Percentiles rank a stretch among this genome's conserved stretches.
These are phyloP conservation scores for Entomortierella chlamydospora DNA, from an alignment of 192 early-diverging fungal genomes.

Conservation along the genomic window DNA sequence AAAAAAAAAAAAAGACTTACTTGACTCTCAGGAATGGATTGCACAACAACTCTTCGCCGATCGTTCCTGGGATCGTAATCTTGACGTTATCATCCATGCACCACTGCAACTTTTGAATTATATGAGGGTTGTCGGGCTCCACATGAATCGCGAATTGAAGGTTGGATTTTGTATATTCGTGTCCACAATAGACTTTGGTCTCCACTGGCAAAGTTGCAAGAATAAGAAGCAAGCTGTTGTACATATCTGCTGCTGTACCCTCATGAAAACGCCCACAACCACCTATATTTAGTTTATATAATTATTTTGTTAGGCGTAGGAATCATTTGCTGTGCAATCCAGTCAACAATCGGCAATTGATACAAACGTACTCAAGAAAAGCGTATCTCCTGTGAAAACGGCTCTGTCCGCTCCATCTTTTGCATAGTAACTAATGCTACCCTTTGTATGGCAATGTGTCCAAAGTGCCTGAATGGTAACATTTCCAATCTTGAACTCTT, in stretches of 20 bases:
- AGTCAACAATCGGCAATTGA: background rate
- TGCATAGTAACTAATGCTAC: conserved; percentile 89
- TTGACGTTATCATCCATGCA: conserved; percentile 34
- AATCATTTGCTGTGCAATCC: too few relatives aligned
- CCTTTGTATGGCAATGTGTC: conserved; percentile 92
- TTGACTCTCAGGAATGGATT: conserved; percentile 92
- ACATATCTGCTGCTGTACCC: conserved; percentile 70
- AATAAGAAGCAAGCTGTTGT: conserved; percentile 66
- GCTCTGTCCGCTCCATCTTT: conserved; percentile 63
- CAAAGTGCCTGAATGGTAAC: conserved; percentile 79
- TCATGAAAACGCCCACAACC: conserved; percentile 70
- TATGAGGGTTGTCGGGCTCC: conserved; percentile 76
- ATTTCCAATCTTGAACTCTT: conserved; percentile 81
- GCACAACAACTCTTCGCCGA: conserved; percentile 84
- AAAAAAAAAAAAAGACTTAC: conserved; percentile 34
- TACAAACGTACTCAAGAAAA: conserved; percentile 57
- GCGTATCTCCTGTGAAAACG: conserved; percentile 63
- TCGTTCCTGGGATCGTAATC: conserved; percentile 83
- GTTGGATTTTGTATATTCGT: conserved; percentile 67
- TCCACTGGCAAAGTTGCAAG: conserved; percentile 66
- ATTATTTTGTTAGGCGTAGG: too few relatives aligned
- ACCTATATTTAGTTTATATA: conserved; percentile 42
- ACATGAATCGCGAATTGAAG: conserved; percentile 81
- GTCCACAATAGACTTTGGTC: conserved; percentile 72
- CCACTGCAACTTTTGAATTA: conserved; percentile 41